Base-by-base conservation (phyloP, 768 basidiomycete genomes). In the Pisolithus tinctorius region DNA sequence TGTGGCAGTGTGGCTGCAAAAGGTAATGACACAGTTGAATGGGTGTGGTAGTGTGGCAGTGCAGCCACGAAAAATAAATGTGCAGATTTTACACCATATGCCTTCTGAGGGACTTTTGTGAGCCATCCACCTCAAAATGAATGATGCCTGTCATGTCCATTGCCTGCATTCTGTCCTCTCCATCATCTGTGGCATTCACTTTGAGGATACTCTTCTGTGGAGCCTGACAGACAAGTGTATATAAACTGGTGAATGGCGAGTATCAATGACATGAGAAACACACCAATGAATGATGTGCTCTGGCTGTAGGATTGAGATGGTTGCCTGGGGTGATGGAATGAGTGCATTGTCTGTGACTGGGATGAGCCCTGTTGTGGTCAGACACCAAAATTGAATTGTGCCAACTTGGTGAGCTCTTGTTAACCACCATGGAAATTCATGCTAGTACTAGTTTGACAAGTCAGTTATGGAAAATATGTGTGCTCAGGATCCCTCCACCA, bases 191-290 rank as follows among this genome's bases (percentile, higher is more conserved):
- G n/a, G 67, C 61, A 48, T 74, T 77, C 31, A n/a, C 68, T 63
- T 91, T 91, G 31, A 91, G 74, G 51, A 91, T 91, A 56, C 86
- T 86, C 66, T 87, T 89, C 41, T 86, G 73, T 1, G 88, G 88
- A 44, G 68, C 84, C 88, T 90, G 45, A 34, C 40, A 7, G 45
- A 58, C 20, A 45, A 37, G 42, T n/a, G n/a, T n/a, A n/a, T 40
- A 45, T 34, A 14, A 38, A 14, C 23, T n/a, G 36, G n/a, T 34
- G 14, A 10, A 13, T 34, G 31, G 14, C 14, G 16, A 13, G n/a
- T 11, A 23, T 20, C 6, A 26, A 1, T 27, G 13, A 29, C 17
- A 36, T 37, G 34, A 47, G 16, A 34, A 52, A 74, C n/a, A 50
- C 53, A 87, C 88, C 53, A 88, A 63, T 20, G 82, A 80, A 26